Conservation (phyloP, 805 yeast genomes). For the Candida orba region DNA sequence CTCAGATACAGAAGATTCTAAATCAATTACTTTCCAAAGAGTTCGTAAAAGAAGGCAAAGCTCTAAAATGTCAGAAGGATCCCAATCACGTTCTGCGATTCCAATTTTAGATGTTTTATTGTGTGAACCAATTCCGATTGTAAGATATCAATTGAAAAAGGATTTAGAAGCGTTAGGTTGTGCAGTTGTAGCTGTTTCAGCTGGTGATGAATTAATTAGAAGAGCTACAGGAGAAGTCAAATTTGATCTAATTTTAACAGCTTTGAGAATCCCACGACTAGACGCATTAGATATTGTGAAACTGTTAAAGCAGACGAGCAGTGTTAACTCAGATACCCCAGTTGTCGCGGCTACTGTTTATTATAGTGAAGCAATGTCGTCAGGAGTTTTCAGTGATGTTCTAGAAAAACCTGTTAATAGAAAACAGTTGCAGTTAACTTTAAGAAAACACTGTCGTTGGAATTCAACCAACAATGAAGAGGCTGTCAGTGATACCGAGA, state of each 20-base stretch:
- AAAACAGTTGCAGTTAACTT: constrained; percentile 13
- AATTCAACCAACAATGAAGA: constrained; percentile 18
- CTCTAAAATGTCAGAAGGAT: constrained; percentile 27
- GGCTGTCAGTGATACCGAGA: constrained; percentile 24
- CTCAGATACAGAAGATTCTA: constrained; percentile 61
- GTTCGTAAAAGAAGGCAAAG: constrained; percentile 50
- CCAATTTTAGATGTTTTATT: constrained; percentile 58
- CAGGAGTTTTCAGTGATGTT: constrained; percentile 50
- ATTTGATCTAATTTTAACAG: constrained; percentile 79
- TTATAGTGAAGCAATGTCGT: constrained; percentile 53
- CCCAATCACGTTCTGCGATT: constrained; percentile 6
- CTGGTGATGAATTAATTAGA: constrained; percentile 78
- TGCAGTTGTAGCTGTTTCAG: constrained; percentile 66
- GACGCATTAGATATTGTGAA: constrained; percentile 74
- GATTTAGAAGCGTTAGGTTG: constrained; percentile 68
- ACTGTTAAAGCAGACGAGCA: constrained; percentile 65
- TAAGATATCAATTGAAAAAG: constrained; percentile 58
- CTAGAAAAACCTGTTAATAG: constrained; percentile 59
- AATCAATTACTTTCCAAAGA: constrained; percentile 41
- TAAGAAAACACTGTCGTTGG: constrained; percentile 23
- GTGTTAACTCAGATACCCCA: constrained; percentile 72
- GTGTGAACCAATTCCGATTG: constrained; percentile 84
- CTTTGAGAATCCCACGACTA: constrained; percentile 57
- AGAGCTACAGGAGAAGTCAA: constrained; percentile 76
- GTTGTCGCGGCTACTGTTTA: constrained; percentile 69